Evolutionary conservation across 2,329 filamentous ascomycete genomes (phyloP), one percentile per base, ranked within the genome.

Genomic region (Arthrobotrys megalospora): DNA sequence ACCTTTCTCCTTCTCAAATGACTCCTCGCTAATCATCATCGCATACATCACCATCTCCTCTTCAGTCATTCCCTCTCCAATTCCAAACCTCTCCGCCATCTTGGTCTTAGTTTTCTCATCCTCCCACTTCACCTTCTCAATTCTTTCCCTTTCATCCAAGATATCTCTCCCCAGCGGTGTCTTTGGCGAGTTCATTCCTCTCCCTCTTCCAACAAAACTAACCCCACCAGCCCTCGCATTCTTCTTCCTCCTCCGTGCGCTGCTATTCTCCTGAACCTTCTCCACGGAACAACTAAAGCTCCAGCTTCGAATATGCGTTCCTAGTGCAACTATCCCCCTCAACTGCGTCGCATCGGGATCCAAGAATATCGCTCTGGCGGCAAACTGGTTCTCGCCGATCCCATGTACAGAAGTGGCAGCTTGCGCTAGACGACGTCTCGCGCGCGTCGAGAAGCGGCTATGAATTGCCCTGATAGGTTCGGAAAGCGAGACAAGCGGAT

Each of bases 231-330:
- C 69, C 41, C 76, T 70, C 2, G 76, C 75, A 43, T 76, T 70
- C 62, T 92, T 92, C 81, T 86, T 89, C 21, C 89, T 88, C 41
- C 90, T 88, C 14, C 75, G 75, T 0, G 60, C 62, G 16, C 71
- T 78, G 34, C 75, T 78, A 19, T 90, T 92, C 70, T 90, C 90
- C 63, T 91, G 89, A 76, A 91, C 90, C 78, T 93, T 90, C 81
- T 92, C 91, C 0, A 91, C 91, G 8, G 88, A 88, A 24, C 94
- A 95, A 83, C 93, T 96, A 83, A 96, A 98, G 2, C 92, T 91
- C 96, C 96, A 99, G 84, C 94, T 98, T 11, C 93, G 92, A 16
- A 99, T 85, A 82, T 95, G 92, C 0, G 92, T 92, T 10, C 96
- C 96, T 63, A 97, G 90, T 0, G 94, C 92, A 0, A 97, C 91